Evolutionary conservation across 2,329 filamentous ascomycete species (phyloP).

Genomic region (Epichloe brachyelytri): DNA sequence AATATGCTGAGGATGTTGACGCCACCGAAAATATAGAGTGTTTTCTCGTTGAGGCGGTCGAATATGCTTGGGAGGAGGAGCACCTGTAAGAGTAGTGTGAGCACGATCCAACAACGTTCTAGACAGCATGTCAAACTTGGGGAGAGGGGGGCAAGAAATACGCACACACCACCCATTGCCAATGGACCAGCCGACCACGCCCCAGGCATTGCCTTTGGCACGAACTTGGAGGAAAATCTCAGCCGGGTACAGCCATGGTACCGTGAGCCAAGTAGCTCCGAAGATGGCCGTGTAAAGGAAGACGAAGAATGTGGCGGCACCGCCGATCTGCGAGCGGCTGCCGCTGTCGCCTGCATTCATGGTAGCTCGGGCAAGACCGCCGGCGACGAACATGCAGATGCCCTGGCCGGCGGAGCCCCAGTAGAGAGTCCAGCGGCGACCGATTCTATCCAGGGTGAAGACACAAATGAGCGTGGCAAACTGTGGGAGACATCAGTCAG

Average conservation of each 20-base stretch:
- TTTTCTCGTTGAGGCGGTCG: slow-evolving; percentile 52
- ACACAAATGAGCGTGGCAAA: slow-evolving; percentile 56
- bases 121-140: not conserved
- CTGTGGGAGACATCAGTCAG: not conserved
- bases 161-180: slow-evolving; percentile 48
- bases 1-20: slow-evolving; percentile 53
- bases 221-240: slow-evolving; percentile 46
- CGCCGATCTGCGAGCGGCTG: slow-evolving; percentile 39
- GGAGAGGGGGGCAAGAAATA: slow-evolving; percentile 39
- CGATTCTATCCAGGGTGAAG: slow-evolving; percentile 57
- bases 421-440: slow-evolving; percentile 55
- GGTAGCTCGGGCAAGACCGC: slow-evolving; percentile 43
- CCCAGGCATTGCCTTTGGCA: slow-evolving; percentile 46
- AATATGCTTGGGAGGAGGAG: slow-evolving; percentile 50
- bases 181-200: slow-evolving; percentile 46
- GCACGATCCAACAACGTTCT: no score
- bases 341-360: slow-evolving; percentile 27
- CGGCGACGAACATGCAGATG: slow-evolving; percentile 54
- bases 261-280: slow-evolving; percentile 34
- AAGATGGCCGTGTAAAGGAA: slow-evolving; percentile 39
- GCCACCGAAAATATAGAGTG: slow-evolving; percentile 59
- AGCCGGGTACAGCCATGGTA: slow-evolving; percentile 50
- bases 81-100: slow-evolving; percentile 9
- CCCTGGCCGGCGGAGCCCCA: slow-evolving; percentile 54
- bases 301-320: slow-evolving; percentile 56